These are phyloP conservation scores for Sarcodon sp. DNA, from an alignment of 768 basidiomycete genomes.

Conservation along the genomic window DNA sequence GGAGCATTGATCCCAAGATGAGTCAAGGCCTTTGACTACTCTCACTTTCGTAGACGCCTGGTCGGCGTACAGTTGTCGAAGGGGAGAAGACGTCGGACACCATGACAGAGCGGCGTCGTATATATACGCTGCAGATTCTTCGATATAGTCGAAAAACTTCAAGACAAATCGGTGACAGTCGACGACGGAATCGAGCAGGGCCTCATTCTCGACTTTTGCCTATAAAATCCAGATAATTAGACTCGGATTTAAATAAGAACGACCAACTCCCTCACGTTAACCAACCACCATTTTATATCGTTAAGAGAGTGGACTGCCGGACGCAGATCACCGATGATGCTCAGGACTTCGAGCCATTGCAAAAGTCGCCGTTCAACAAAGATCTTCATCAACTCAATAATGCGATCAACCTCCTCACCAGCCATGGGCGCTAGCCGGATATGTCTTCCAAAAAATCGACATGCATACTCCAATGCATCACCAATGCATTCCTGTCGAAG, in stretches of 20 bases:
- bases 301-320: not conserved
- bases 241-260: not conserved
- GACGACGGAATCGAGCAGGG: not conserved
- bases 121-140: conserved; percentile 5
- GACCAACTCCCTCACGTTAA: not conserved
- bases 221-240: not conserved
- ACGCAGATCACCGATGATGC: conserved; percentile 2
- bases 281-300: not conserved
- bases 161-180: conserved; percentile 3
- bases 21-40: not conserved
- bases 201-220: not conserved
- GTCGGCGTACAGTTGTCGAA: not conserved
- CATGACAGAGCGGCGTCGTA: conserved; percentile 5
- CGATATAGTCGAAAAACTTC: conserved; percentile 6
- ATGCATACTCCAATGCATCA: conserved; percentile 11
- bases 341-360: conserved; percentile 11
- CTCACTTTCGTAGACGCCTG: not conserved
- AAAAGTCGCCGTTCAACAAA: conserved; percentile 9
- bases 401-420: not conserved
- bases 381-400: not conserved
- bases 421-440: conserved; percentile 2
- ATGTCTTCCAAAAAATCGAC: conserved; percentile 11
- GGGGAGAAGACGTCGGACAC: not conserved
- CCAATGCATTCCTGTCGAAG: conserved; percentile 2
- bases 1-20: not conserved